phyloP scores from a whole-genome alignment of 192 early-diverging fungal species.

The Backusella psychrophila region DNA sequence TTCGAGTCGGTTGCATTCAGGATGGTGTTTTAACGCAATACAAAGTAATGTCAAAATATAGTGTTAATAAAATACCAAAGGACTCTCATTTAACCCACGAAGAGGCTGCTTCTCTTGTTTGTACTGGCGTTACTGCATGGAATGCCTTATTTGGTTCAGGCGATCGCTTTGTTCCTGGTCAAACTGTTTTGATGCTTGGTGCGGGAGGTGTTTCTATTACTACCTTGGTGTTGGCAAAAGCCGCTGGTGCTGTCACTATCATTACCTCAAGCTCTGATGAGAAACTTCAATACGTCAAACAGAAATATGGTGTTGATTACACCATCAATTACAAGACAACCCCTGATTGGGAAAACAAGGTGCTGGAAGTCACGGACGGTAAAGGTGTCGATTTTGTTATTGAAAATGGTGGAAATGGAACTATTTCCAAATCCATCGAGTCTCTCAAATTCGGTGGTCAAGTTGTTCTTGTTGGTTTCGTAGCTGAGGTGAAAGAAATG shows the following conservation, averaged over 20 bases:
- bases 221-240: slow-evolving; percentile 11
- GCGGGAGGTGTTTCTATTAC: slow-evolving; percentile 20
- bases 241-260: slow-evolving; percentile 15
- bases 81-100: background rate
- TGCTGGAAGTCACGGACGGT: background rate
- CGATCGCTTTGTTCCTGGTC: background rate
- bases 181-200: slow-evolving; percentile 14
- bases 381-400: slow-evolving; percentile 15
- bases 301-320: background rate
- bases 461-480: slow-evolving; percentile 14
- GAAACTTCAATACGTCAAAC: slow-evolving; percentile 1
- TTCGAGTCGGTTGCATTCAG: background rate
- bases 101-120: slow-evolving; percentile 13
- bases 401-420: slow-evolving; percentile 18
- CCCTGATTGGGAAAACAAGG: slow-evolving; percentile 19
- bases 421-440: slow-evolving; percentile 9
- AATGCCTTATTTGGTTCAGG: slow-evolving; percentile 15
- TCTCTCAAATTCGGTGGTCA: background rate
- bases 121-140: slow-evolving; percentile 21
- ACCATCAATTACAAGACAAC: slow-evolving; percentile 14
- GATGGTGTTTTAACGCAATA: slow-evolving; percentile 16
- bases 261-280: slow-evolving; percentile 19
- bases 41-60: background rate
- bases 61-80: slow-evolving; percentile 11
- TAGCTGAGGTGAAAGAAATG: background rate